Conservation (phyloP, 176 grass and related monocot species). For the Cenchrus americanus region DNA sequence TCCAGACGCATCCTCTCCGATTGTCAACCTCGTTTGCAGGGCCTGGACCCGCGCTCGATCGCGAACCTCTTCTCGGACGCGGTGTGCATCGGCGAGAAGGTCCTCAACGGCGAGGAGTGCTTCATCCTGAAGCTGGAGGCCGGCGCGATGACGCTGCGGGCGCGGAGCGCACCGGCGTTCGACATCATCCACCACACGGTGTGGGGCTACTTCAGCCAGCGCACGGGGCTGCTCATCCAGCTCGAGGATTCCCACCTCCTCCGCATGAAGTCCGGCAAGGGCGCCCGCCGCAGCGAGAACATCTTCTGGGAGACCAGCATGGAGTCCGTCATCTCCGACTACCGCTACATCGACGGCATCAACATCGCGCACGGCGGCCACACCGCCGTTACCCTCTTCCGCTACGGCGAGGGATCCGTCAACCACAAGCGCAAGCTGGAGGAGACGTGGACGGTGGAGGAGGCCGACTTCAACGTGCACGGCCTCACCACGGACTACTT, state of each 20-base stretch:
- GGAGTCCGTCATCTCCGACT: slow-evolving; percentile 88
- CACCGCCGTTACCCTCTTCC: slow-evolving; percentile 79
- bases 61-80: slow-evolving; percentile 94
- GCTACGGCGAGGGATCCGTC: slow-evolving; percentile 89
- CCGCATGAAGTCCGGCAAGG: slow-evolving; percentile 83
- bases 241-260: slow-evolving; percentile 92
- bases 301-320: slow-evolving; percentile 98
- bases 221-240: slow-evolving; percentile 94
- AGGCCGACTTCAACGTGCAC: slow-evolving; percentile 88
- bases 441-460: slow-evolving; percentile 94
- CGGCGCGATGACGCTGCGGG: slow-evolving; percentile 55
- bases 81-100: slow-evolving; percentile 91
- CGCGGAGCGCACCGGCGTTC: slow-evolving; percentile 68
- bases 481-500: slow-evolving; percentile 76
- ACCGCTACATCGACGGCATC: slow-evolving; percentile 85
- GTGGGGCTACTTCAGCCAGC: slow-evolving; percentile 99
- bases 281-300: slow-evolving; percentile 68
- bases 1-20: not conserved
- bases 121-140: slow-evolving; percentile 98
- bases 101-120: slow-evolving; percentile 85
- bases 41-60: slow-evolving; percentile 78
- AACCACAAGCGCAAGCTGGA: slow-evolving; percentile 97
- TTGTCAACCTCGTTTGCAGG: slow-evolving; percentile 40
- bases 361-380: slow-evolving; percentile 89
- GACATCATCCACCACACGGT: slow-evolving; percentile 97